Base-by-base conservation (phyloP, 805 yeast genomes). In the Soucietia sequanensis region DNA sequence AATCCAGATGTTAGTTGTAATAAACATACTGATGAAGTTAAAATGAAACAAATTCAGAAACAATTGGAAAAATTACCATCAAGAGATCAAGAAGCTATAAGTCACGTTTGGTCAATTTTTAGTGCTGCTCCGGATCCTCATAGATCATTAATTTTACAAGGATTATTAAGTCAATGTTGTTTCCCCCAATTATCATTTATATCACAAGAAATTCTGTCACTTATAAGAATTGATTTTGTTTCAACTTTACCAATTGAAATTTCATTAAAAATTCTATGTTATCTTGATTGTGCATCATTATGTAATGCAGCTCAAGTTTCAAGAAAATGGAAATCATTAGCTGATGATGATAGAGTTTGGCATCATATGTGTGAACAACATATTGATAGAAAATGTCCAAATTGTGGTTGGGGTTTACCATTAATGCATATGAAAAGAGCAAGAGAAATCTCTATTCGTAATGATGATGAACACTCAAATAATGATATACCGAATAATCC, bases 391-490 rank as follows among this genome's bases (percentile, higher is more conserved):
- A 93, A 93, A 60, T 93, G 99, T 65, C 95, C 96, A 25, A 87
- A 87, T 54, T 93, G 99, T 65, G 99, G 99, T 11, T 93, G 99
- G 99, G 99, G 99, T 4, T 70, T 93, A 44, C 99, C 99, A 3
- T 65, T 93, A 40, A 76, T 93, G 78, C 96, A 89, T 52, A 87
- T 89, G 80, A 84, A 82, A 55, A 70, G 84, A 35, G 83, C 82
- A 2, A 61, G 84, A 41, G 78, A 78, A 50, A 62, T 57, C 46
- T 7, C 27, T 14, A 55, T 37, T 18, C 32, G 26, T 12, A 34
- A 11, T 10, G 30, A 32, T 5, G 52, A 46, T n/a, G 52, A 42
- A 3, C n/a, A n/a, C n/a, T n/a, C n/a, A n/a, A n/a, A n/a, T n/a
- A n/a, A n/a, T n/a, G 49, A 48, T n/a, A 31, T n/a, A 6, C n/a